Base-by-base conservation (phyloP, 192 early-diverging fungal genomes). In the Gigaspora rosea region DNA sequence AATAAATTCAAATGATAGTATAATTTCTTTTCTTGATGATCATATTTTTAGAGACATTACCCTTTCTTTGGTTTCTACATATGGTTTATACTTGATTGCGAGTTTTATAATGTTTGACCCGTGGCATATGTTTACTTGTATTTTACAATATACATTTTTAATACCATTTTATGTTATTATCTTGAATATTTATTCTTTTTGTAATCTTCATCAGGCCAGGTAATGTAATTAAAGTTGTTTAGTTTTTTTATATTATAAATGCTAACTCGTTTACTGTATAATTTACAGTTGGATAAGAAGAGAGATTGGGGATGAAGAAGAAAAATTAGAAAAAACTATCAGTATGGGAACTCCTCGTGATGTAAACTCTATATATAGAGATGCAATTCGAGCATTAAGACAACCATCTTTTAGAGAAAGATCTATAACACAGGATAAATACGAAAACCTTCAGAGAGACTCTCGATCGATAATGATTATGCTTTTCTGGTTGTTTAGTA, bases 401-500 rank as follows among this genome's bases (percentile, higher is more conserved):
- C 41, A 41, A 7, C 41, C 3, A 41, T 41, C 41, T 41, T 41
- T 6, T 41, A 41, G 41, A 41, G 41, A 41, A 41, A 41, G 41
- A 2, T 41, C 41, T 16, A 90, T 92, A 79, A 87, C 88, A 1
- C 88, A 91, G 65, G 91, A 90, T 8, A 94, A 94, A 75, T 88
- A 89, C 75, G 92, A 83, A 56, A 93, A 95, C 81, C 93, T 94
- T 80, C 94, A 93, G 80, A 90, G 91, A 50, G 79, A 90, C 50
- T 96, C 94, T 87, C 88, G 94, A 73, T 95, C 94, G 1, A 82
- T 84, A 8, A 82, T 95, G 22, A 89, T 96, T 41, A 41, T 41
- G 1, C 78, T 95, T 32, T 79, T 78, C 13, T 96, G 95, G 95
- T 87, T 94, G 69, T 82, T 94, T n/a, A 88, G 88, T n/a, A 96